Conservation (phyloP, 2,329 filamentous ascomycete genomes). For the Colletotrichum sp. region DNA sequence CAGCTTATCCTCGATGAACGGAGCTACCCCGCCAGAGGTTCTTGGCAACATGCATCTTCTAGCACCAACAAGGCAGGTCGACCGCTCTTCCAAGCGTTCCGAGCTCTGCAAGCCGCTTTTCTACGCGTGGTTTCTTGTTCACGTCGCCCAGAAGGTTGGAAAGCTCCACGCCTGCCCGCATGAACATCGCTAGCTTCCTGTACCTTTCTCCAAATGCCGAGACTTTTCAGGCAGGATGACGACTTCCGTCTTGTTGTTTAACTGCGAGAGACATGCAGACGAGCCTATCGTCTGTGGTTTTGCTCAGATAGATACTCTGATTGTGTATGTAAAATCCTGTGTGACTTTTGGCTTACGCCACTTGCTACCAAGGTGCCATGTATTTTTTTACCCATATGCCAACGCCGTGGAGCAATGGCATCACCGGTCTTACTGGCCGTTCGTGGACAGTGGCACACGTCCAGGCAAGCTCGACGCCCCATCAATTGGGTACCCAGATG, state of each 20-base stretch:
- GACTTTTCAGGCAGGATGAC: neutral
- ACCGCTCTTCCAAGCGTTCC: neutral
- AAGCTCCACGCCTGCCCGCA: neutral
- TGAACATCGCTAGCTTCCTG: neutral
- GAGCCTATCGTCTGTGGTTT: neutral
- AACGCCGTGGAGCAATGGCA: neutral
- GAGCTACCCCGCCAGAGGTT: neutral
- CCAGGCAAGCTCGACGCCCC: neutral
- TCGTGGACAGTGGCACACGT: neutral
- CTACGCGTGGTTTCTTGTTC: neutral
- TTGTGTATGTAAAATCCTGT: neutral
- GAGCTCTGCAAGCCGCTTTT: neutral
- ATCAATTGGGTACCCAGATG: neutral
- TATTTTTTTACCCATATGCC: neutral
- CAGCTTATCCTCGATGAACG: neutral
- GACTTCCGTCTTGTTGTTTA: neutral
- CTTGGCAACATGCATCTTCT: slow-evolving; percentile 4
- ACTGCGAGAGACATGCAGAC: neutral
- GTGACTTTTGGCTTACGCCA: neutral
- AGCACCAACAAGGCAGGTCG: slow-evolving; percentile 15
- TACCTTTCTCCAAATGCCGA: neutral
- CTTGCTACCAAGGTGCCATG: neutral
- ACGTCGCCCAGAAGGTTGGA: neutral
- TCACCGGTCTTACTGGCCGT: neutral
- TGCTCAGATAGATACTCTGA: neutral